Conservation (phyloP, 495 filamentous ascomycete species). For the Penicillium psychrofluorescens region DNA sequence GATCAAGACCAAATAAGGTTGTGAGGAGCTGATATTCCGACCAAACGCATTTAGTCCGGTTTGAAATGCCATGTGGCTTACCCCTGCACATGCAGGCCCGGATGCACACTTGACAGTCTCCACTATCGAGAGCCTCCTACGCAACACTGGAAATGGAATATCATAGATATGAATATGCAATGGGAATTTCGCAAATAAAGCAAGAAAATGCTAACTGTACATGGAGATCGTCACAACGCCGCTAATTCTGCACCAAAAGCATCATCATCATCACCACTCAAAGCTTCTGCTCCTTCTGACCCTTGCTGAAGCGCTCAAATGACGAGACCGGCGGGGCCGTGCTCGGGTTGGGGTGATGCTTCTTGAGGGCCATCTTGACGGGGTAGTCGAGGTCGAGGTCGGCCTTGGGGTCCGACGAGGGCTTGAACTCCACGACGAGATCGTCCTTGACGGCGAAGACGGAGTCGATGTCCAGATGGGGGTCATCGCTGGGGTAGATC, state of each 20-base stretch:
- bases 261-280: neutral
- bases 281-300: constrained; percentile 9
- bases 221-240: constrained; percentile 2
- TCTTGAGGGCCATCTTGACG: constrained; percentile 39
- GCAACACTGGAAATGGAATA: no score
- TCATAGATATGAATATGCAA: no score
- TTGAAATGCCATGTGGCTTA: no score
- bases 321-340: constrained; percentile 38
- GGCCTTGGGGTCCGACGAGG: constrained; percentile 43
- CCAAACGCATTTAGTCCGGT: no score
- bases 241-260: neutral
- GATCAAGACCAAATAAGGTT: no score
- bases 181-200: neutral
- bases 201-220: constrained; percentile 8
- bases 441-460: constrained; percentile 63
- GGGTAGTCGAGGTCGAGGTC: constrained; percentile 38
- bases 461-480: constrained; percentile 54
- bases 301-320: constrained; percentile 34
- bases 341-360: constrained; percentile 42
- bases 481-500: constrained; percentile 56
- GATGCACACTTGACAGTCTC: no score
- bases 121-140: no score
- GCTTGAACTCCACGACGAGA: constrained; percentile 56
- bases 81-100: no score
- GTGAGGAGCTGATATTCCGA: no score